These are phyloP conservation scores for Dissoconium aciculare DNA, from an alignment of 2,329 filamentous ascomycete species.

Conservation along the genomic window DNA sequence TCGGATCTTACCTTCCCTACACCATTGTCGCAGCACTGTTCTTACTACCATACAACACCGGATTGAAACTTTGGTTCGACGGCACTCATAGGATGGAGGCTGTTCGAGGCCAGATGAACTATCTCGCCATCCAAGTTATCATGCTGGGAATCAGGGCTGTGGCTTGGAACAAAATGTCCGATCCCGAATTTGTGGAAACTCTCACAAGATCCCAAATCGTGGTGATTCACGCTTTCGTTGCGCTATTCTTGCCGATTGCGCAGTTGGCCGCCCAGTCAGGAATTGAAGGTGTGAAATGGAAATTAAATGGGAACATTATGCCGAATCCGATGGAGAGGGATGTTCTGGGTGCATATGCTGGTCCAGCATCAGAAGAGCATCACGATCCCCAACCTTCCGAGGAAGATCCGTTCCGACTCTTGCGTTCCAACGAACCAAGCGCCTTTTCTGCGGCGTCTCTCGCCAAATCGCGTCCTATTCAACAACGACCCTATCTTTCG, in stretches of 20 bases:
- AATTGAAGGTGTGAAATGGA: constrained; percentile 18
- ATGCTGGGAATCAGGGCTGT: constrained; percentile 42
- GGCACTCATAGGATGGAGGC: constrained; percentile 17
- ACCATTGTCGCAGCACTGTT: constrained; percentile 13
- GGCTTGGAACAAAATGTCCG: constrained; percentile 21
- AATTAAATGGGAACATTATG: constrained; percentile 20
- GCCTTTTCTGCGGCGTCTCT: constrained; percentile 5
- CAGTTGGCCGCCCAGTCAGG: constrained; percentile 13
- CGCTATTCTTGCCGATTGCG: constrained; percentile 35
- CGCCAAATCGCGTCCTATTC: constrained; percentile 11
- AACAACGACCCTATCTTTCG: constrained; percentile 13
- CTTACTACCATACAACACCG: constrained; percentile 23
- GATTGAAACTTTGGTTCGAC: constrained; percentile 19
- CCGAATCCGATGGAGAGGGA: constrained; percentile 19
- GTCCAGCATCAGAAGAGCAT: constrained; percentile 12
- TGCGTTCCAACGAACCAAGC: constrained; percentile 10
- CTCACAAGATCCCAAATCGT: constrained; percentile 26
- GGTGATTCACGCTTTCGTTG: constrained; percentile 41
- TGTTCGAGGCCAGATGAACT: constrained; percentile 36
- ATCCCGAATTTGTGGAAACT: constrained; percentile 6
- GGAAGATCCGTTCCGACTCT: constrained; percentile 16
- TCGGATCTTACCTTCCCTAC: constrained; percentile 14
- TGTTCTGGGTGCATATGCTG: constrained; percentile 17
- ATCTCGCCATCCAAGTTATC: constrained; percentile 51
- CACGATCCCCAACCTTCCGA: constrained; percentile 16